Percentiles rank a stretch among this genome's conserved stretches.
Evolutionary conservation across 225 moss, liverwort and hornwort genomes (phyloP).

Genomic region (Physcomitrellopsis africana): DNA sequence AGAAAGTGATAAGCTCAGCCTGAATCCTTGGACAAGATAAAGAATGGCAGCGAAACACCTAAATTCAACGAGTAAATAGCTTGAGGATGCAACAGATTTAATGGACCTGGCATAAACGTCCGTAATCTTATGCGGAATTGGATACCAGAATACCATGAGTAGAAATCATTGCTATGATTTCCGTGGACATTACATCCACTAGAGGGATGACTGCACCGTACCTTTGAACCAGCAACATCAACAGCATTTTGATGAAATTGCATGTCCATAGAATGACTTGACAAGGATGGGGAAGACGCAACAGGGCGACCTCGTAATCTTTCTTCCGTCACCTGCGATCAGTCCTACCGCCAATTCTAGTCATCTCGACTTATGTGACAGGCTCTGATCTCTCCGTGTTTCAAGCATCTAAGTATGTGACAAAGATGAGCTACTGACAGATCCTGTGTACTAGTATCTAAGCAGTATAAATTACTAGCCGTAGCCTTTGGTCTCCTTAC

Average conservation of each 20-base stretch:
- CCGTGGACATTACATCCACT: not conserved
- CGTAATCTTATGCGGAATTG: not conserved
- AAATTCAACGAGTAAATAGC: constrained; percentile 12
- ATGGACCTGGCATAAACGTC: constrained; percentile 1
- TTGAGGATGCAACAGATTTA: not conserved
- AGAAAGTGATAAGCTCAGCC: not conserved
- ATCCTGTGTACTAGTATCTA: not conserved
- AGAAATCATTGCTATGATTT: not conserved
- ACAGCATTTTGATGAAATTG: constrained; percentile 58
- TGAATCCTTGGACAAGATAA: not conserved
- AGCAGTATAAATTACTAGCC: not conserved
- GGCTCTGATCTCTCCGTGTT: not conserved
- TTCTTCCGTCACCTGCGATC: constrained; percentile 57
- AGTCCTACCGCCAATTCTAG: constrained; percentile 19
- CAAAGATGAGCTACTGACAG: not conserved
- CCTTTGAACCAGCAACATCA: constrained; percentile 63
- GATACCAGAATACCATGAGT: not conserved
- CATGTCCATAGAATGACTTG: constrained; percentile 57
- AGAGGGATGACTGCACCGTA: constrained; percentile 12
- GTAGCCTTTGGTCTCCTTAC: not conserved
- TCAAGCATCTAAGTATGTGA: not conserved
- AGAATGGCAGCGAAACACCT: not conserved
- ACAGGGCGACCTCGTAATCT: constrained; percentile 55
- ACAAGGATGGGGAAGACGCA: constrained; percentile 51
- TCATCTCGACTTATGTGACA: constrained; percentile 4